Conservation (phyloP, 1,139 yeast genomes). For the Blastobotrys buckinghamii region DNA sequence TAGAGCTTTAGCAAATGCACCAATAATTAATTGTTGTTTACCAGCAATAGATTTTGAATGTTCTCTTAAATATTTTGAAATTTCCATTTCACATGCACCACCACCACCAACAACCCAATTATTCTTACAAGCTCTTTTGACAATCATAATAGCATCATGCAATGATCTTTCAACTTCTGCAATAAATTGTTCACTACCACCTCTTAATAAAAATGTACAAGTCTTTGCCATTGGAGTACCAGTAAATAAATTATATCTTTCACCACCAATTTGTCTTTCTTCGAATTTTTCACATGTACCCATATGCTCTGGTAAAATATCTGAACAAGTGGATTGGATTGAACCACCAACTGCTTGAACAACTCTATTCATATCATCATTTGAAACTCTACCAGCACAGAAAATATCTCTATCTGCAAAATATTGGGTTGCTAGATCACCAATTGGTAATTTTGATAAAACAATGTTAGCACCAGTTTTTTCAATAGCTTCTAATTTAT, state of each 20-base stretch:
- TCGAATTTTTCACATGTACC: conserved; percentile 86
- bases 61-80: conserved; percentile 83
- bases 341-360: conserved; percentile 92
- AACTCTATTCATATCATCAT: conserved; percentile 89
- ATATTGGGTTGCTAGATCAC: conserved; percentile 96
- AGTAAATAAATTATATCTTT: conserved; percentile 83
- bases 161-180: conserved; percentile 97
- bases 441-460: conserved; percentile 90
- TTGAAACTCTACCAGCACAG: conserved; percentile 93
- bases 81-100: conserved; percentile 98
- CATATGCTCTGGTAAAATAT: conserved; percentile 60
- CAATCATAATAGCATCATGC: conserved; percentile 98
- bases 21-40: conserved; percentile 86
- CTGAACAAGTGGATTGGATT: conserved; percentile 84
- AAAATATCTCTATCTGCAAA: conserved; percentile 95
- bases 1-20: conserved; percentile 89
- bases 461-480: conserved; percentile 89
- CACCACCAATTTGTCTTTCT: conserved; percentile 93
- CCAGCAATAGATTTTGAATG: conserved; percentile 86
- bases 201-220: conserved; percentile 87
- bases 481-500: conserved; percentile 77
- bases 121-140: conserved; percentile 87
- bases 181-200: conserved; percentile 98
- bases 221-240: conserved; percentile 94
- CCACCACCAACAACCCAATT: conserved; percentile 94